Percentiles rank a stretch among this genome's conserved stretches.
Conservation (phyloP, 148 eudicot genomes). For the Cornus kousa region DNA sequence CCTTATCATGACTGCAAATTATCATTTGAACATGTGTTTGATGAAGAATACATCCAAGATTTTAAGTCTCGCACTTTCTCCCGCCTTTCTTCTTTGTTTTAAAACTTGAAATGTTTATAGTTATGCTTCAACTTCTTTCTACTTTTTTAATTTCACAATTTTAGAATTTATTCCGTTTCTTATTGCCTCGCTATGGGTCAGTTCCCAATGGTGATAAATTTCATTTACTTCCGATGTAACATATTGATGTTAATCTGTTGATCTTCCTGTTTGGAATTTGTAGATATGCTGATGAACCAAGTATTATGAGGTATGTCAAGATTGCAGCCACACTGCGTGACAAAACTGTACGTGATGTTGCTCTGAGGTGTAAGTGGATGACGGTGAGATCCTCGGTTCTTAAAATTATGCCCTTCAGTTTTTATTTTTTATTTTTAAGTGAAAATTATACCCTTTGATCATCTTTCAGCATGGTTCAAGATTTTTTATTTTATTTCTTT, state of each 20-base stretch:
- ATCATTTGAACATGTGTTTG: no score
- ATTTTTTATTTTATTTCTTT: constrained; percentile 4
- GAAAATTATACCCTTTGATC: background rate
- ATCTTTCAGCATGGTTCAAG: background rate
- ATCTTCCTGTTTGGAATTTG: constrained; percentile 17
- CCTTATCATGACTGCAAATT: no score
- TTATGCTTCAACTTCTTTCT: background rate
- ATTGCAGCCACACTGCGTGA: constrained; percentile 78
- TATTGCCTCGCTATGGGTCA: background rate
- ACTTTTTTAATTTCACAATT: background rate
- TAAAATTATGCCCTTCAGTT: background rate
- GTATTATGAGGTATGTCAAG: constrained; percentile 72
- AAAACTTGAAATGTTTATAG: background rate
- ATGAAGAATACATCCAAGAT: no score
- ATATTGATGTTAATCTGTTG: background rate
- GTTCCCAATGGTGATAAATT: background rate
- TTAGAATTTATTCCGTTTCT: background rate
- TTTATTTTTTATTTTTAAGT: no score
- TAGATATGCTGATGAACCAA: constrained; percentile 76
- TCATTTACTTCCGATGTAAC: background rate
- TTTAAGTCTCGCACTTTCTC: no score
- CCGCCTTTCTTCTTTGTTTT: background rate
- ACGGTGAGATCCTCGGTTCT: constrained; percentile 51
- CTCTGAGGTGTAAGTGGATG: constrained; percentile 94
- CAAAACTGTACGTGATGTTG: constrained; percentile 92